phyloP scores from a whole-genome alignment of 345 rosid genomes.

The Rhodamnia rubescens region DNA sequence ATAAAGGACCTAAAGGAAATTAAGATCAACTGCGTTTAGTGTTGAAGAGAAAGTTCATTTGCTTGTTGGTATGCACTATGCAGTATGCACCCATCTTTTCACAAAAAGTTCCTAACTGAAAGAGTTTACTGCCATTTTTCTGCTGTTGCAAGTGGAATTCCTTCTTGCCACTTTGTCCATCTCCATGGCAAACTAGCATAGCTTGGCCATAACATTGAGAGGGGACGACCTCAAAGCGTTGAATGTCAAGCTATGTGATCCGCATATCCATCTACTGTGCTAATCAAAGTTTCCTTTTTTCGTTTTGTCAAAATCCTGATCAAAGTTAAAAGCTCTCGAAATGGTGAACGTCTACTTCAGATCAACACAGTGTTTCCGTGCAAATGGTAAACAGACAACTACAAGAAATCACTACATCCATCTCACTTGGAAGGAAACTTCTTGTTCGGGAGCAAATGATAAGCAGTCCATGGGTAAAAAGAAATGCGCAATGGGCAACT shows the following conservation, averaged over 20 bases:
- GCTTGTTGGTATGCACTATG: not conserved
- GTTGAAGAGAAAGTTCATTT: not conserved
- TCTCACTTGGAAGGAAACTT: not conserved
- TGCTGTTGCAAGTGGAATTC: not conserved
- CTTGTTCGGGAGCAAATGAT: too few species aligned
- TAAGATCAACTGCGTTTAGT: not conserved
- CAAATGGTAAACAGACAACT: not conserved
- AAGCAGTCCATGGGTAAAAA: too few species aligned
- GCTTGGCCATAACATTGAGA: not conserved
- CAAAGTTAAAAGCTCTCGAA: not conserved
- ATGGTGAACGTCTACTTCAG: not conserved
- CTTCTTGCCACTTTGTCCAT: not conserved
- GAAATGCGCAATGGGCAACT: too few species aligned
- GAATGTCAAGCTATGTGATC: not conserved
- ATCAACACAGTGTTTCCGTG: not conserved
- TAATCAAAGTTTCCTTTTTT: not conserved
- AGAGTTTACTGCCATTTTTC: not conserved
- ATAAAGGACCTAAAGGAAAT: not conserved
- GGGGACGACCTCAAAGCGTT: rapidly evolving
- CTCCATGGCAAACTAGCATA: not conserved
- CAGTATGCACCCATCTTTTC: not conserved
- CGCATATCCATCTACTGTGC: not conserved
- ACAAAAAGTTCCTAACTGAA: not conserved
- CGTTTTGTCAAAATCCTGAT: too few species aligned
- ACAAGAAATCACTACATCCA: not conserved